Evolutionary conservation across 805 yeast genomes (phyloP).

Genomic region (Pichia sporocuriosa): DNA sequence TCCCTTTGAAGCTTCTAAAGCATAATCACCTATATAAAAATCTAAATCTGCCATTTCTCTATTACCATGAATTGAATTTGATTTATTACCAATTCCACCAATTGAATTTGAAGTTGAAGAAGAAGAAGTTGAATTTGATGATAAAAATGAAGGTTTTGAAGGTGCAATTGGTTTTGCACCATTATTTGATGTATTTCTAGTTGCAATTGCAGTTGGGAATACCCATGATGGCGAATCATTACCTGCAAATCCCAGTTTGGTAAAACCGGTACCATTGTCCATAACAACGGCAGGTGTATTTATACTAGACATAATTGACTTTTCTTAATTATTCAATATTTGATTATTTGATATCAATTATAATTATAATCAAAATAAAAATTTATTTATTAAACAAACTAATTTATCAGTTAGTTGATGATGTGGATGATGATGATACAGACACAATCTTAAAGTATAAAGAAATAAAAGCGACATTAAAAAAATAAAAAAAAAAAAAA

Average conservation of each 20-base stretch:
- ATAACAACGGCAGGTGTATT: conserved; percentile 91
- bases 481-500: too few relatives aligned
- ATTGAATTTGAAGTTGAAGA: conserved; percentile 7
- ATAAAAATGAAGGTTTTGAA: conserved; percentile 40
- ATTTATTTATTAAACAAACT: too few relatives aligned
- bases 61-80: conserved; percentile 32
- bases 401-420: too few relatives aligned
- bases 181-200: conserved; percentile 45
- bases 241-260: conserved; percentile 97
- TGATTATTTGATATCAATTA: too few relatives aligned
- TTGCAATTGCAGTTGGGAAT: conserved; percentile 94
- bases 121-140: conserved; percentile 24
- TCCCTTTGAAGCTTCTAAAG: conserved; percentile 83
- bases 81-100: neutral
- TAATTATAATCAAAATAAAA: too few relatives aligned
- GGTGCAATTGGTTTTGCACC: conserved; percentile 35
- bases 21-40: conserved; percentile 94
- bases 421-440: too few relatives aligned
- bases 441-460: too few relatives aligned
- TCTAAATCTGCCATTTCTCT: conserved; percentile 92
- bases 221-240: conserved; percentile 96
- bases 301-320: conserved; percentile 45
- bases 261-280: conserved; percentile 97
- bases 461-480: too few relatives aligned
- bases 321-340: too few relatives aligned